Evolutionary conservation across 306 rosid genomes (phyloP), one percentile per base, ranked within the genome.

Genomic region (Dalbergia cultrata): DNA sequence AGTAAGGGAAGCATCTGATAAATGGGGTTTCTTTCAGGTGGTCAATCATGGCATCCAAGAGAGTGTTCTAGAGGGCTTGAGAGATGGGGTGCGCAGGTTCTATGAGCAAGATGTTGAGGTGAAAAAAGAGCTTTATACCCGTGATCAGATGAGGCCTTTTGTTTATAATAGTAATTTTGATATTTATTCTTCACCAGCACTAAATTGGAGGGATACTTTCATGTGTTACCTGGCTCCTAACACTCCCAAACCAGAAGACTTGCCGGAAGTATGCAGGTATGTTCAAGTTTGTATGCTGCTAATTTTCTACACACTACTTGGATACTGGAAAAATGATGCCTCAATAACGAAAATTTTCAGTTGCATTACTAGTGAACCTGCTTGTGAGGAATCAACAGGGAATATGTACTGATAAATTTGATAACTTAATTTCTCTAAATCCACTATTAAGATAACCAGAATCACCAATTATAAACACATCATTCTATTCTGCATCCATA

Each of bases 1-100:
- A 68, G 22, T 81, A 75, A 68, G 75, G 17, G 85, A 75, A 75
- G 77, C 85, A 7, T 81, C 35, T 47, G 81, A 81, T 66, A 75
- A 21, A 75, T 67, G 85, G 81, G 85, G 85, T 59, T 68, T 81
- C 77, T 81, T 81, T 50, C 85, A 81, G 22, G 66, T 81, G 72
- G 67, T 81, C 5, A 81, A 81, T 62, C 81, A 75, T 75, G 85
- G 72, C 9, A 68, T 81, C 31, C 85, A 77, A 19, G 19, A 66
- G 8, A 60, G 8, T 49, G 60, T 75, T 81, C 59, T 81, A 0
- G 72, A 81, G 39, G 67, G 75, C 1, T 14, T 75, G 66, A 81
- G 50, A 75, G 60, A 75, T 68, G 77, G 85, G 63, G 81, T 75
- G 39, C 4, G 22, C 0, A 81, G 59, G 75, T 81, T 81, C 49